Base-by-base conservation (phyloP, 176 grass and related monocot genomes). In the Zea mays region DNA sequence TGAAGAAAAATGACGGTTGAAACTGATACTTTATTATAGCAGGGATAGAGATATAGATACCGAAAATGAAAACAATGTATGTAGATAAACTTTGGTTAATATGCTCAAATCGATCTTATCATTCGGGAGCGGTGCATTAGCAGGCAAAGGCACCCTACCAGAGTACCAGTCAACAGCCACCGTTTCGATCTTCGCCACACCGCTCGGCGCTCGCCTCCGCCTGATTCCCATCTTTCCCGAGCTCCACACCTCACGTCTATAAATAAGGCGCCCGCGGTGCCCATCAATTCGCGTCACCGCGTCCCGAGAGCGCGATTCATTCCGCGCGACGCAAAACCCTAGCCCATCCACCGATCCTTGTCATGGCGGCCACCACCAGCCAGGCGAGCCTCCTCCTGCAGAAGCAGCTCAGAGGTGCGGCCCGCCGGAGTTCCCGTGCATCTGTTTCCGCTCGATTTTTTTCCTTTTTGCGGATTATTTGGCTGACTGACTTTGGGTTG, bases 391-490 rank as follows among this genome's bases (percentile, higher is more conserved):
- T 97, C 46, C 81, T 97, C 55, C 94, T 97, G 41, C 79, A 79
- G 79, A 93, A 97, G 88, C 94, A 93, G 61, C 94, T 97, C 75
- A 82, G 82, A 93, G 94, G 93, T 97, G 71, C 68, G 81, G 27
- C 8, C 76, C 70, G 42, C 52, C 16, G 17, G 47, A 51, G 35
- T 65, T 20, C 13, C 16, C 51, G 43, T 81, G 27, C 76, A 52
- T 91, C 73, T 6, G 4, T 64, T 67, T 62, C 38, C 27, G 8
- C 17, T 27, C 14, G 55, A 5, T 68, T 83, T 79, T 5, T 16
- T 21, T 0, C 2, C 21, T 2, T 5, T 11, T 12, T 0, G 27
- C 4, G 8, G 62, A 62, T 83, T 47, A 73, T 48, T 60, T 73
- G 72, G n/a, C 5, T 69, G 67, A 82, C 79, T 38, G 48, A 54